Base-by-base conservation (phyloP, 2,329 filamentous ascomycete species). In the Cladosporium sp. region DNA sequence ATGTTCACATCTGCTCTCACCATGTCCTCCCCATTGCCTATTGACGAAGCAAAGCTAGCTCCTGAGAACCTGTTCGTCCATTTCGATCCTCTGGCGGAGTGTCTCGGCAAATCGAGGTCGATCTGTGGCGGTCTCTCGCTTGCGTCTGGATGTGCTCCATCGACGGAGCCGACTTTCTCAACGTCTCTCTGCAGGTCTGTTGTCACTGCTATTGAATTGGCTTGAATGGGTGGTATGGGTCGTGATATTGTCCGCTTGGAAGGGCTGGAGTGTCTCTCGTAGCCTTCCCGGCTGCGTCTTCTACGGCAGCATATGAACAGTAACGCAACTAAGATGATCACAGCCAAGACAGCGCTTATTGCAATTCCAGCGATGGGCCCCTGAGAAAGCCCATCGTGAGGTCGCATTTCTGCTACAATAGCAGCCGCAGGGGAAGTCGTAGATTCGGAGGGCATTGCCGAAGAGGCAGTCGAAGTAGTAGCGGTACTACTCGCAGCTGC, bases 161-260 rank as follows among this genome's bases (percentile, higher is more conserved):
- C 38, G 57, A 59, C 57, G 0, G 54, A 57, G 42, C 63, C 61
- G 3, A 62, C 63, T 35, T 71, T 72, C 52, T 73, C 70, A 0
- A 72, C 57, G 51, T 73, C 68, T 43, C 50, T 48, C 19, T 59
- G 57, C 19, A 64, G 53, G 20, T 60, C 55, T 7, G 54, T 61
- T 8, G 51, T 51, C 41, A 41, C 59, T 3, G 49, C 56, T 38
- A 52, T 65, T 6, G 40, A 38, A 49, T 50, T 61, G 51, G 58
- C 60, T 59, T 35, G 61, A 46, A 64, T 59, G 1, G 60, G 57
- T 9, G 64, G 62, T 4, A 62, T 67, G n/a, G 72, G 71, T 30
- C 67, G 60, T 7, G 70, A 72, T 16, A 74, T 72, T 5, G 68
- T 59, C 2, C 56, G 54, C 51, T 71, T 72, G 13, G 38, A 54